Evolutionary conservation across 2,329 filamentous ascomycete species (phyloP).

Genomic region (Claviceps pazoutovae): DNA sequence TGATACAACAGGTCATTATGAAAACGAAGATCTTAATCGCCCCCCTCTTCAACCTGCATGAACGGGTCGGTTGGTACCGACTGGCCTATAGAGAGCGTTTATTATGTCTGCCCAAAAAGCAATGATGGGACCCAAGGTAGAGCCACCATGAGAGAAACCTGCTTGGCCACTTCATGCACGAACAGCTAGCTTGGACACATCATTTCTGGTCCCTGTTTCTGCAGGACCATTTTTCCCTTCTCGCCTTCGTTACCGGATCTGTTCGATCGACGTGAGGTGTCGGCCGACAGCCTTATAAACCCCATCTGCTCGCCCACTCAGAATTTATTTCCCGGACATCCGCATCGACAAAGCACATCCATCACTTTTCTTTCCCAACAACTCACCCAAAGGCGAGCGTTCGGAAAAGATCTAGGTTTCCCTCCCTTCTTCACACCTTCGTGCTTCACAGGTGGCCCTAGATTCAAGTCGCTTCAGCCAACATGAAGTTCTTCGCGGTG

Average conservation of each 20-base stretch:
- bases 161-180: background rate
- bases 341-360: background rate
- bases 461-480: background rate
- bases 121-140: background rate
- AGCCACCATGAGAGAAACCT: background rate
- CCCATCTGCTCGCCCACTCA: background rate
- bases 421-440: background rate
- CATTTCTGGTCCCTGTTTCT: background rate
- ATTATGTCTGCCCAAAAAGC: background rate
- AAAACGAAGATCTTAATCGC: background rate
- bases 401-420: background rate
- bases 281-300: background rate
- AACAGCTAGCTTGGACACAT: background rate
- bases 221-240: background rate
- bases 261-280: background rate
- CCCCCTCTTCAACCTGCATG: background rate
- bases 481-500: conserved; percentile 9
- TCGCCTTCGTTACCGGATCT: background rate
- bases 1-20: background rate
- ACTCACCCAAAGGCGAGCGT: background rate
- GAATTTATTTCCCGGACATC: background rate
- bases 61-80: background rate
- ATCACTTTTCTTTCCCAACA: background rate
- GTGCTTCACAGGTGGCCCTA: background rate
- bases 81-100: background rate